phyloP scores from a whole-genome alignment of 805 yeast genomes.

The Pichia nakasei region DNA sequence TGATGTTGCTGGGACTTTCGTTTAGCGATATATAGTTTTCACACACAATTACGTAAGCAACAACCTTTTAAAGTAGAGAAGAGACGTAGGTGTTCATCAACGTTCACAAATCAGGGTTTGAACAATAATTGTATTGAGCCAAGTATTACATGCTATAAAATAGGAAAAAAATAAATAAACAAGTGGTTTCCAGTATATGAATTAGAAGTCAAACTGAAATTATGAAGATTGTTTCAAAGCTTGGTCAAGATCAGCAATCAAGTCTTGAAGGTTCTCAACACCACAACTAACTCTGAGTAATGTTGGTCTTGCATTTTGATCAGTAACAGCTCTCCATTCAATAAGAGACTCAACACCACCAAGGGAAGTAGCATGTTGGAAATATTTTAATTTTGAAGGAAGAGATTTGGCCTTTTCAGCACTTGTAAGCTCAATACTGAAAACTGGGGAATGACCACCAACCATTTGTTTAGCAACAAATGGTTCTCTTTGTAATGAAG shows the following conservation, averaged over 20 bases:
- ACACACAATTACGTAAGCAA: no score
- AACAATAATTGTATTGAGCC: no score
- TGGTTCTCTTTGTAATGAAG: slow-evolving; percentile 66
- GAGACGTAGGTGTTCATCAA: no score
- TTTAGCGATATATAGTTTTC: no score
- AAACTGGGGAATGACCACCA: slow-evolving; percentile 65
- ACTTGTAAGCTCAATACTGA: slow-evolving; percentile 47
- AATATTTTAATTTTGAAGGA: slow-evolving; percentile 57
- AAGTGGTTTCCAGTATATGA: no score
- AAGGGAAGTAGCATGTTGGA: slow-evolving; percentile 86
- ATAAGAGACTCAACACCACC: slow-evolving; percentile 89
- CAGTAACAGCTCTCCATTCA: slow-evolving; percentile 83
- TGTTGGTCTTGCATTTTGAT: slow-evolving; percentile 44
- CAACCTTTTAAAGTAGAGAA: no score
- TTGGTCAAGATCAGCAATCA: slow-evolving; percentile 62
- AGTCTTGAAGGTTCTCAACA: slow-evolving; percentile 65
- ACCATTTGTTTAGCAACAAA: slow-evolving; percentile 60
- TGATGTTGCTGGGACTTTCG: no score
- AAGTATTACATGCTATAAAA: no score
- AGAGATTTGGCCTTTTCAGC: slow-evolving; percentile 50
- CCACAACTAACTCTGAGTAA: slow-evolving; percentile 75
- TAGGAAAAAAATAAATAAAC: no score
- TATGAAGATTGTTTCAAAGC: slow-evolving; percentile 40
- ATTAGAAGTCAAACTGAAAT: no score
- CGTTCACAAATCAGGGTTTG: no score